Base-by-base conservation (phyloP, 805 yeast species). In the Lipomyces yamanashiensis region DNA sequence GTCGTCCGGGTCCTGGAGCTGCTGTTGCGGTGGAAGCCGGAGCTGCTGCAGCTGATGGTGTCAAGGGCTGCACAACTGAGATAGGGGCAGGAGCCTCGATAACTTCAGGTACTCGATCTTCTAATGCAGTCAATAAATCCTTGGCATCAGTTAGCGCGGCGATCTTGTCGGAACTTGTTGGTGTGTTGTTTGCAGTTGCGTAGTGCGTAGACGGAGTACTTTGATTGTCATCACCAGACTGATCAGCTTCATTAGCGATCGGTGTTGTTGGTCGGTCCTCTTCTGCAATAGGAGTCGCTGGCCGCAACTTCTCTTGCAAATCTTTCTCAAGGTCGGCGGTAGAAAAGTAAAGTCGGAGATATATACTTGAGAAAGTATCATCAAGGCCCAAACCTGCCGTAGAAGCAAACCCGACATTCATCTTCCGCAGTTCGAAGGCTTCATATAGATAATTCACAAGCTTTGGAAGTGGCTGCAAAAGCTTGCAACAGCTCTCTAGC, bases 341-440 rank as follows among this genome's bases (percentile, higher is more conserved):
- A 5, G 63, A 23, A 19, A 48, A 54, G 58, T 78, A 87, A 8
- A 88, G 72, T 59, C 78, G 79, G 71, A 90, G 74, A 70, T 81
- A 90, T 0, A 88, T 72, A 7, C 87, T 82, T 41, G 86, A 85
- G 64, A 84, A 84, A 0, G 90, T 83, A 66, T 90, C 95, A 74
- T 90, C 96, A 59, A 89, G 83, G 9, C 57, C 61, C 59, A 89
- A 83, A 23, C 58, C 62, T 1, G 74, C 73, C 0, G 95, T 88
- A 2, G 95, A 85, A 0, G 92, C 93, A 73, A 87, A 87, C 0
- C 96, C 96, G 72, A 87, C 89, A 64, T 91, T 90, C 76, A 88
- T 80, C 63, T 87, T 82, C 66, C 90, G 80, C 70, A 89, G 79
- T 55, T 87, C 92, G 15, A 81, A 78, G 9, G 84, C 72, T 23